Conservation (phyloP, 2,329 filamentous ascomycete species). For the Fusarium scirpi region DNA sequence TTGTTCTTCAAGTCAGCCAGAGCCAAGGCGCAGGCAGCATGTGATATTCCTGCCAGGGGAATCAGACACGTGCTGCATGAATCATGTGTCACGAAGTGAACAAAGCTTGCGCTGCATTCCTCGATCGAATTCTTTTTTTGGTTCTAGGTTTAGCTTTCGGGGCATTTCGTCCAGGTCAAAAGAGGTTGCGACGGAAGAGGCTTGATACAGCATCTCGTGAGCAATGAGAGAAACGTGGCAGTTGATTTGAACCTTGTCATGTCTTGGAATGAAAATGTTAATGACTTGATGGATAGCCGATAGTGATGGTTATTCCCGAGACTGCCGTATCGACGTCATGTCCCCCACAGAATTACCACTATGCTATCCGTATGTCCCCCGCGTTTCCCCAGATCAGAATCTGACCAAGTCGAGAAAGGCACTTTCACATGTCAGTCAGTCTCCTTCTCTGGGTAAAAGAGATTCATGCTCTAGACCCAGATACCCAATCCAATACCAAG, state of each 20-base stretch:
- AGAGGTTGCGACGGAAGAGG: constrained; percentile 12
- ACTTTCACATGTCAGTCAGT: constrained; percentile 49
- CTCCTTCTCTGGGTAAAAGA: neutral
- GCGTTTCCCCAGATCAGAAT: constrained; percentile 24
- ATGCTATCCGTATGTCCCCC: constrained; percentile 1
- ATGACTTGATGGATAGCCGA: neutral
- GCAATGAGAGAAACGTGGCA: constrained; percentile 4
- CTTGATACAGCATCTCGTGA: constrained; percentile 14
- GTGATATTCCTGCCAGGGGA: constrained; percentile 27
- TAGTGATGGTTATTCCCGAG: neutral
- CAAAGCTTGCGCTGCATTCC: constrained; percentile 27
- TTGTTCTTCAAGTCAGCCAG: constrained; percentile 8
- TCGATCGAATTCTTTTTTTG: neutral
- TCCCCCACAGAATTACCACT: constrained; percentile 10
- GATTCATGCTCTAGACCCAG: neutral
- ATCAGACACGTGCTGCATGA: constrained; percentile 31
- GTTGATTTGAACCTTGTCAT: neutral
- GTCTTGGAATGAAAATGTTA: neutral
- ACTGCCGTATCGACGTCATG: constrained; percentile 30
- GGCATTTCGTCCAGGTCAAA: neutral
- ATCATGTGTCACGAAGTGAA: constrained; percentile 32
- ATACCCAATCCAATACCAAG: neutral
- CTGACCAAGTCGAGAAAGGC: constrained; percentile 11
- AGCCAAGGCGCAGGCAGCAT: constrained; percentile 5
- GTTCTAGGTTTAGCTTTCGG: neutral